Base-by-base conservation (phyloP, 805 yeast genomes). In the Dipodascus albidus region DNA sequence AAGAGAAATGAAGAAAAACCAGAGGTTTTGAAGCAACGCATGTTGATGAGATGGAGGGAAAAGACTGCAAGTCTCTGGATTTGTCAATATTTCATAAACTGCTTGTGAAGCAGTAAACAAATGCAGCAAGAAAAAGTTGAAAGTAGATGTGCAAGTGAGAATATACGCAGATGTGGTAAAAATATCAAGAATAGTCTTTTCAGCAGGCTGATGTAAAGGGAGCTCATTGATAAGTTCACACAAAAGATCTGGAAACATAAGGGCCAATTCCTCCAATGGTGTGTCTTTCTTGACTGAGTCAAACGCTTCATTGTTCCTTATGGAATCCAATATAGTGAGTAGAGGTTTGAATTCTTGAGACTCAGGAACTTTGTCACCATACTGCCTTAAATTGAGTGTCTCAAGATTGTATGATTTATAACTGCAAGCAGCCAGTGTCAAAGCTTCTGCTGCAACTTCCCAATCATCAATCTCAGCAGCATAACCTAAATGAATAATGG, bases 381-480 rank as follows among this genome's bases (percentile, higher is more conserved):
- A 19, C 17, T 20, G 1, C 35, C 23, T 38, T 9, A 21, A 24
- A 19, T 17, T 33, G 15, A 53, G 51, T 2, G 23, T 24, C 22
- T 41, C 54, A n/a, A 22, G 23, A 2, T 22, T 33, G 23, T 48
- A 23, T 8, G 17, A 50, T n/a, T 47, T 47, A n/a, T 47, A 47
- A 27, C 19, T 23, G 14, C 24, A 21, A 22, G 62, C 61, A 3
- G 64, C 59, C 57, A 65, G 52, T 0, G 68, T 64, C 50, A 70
- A 57, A 1, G 72, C 71, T 44, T 68, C 70, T 22, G 62, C 58
- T 0, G 70, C 75, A 3, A 69, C 48, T 49, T 66, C 59, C 17
- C 65, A 62, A 47, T 62, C 63, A 50, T 68, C 67, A 21, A 63
- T 42, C 50, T 70, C 73, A 8, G 62, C 53, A 2, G 73, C 74